Percentiles rank a stretch among this genome's conserved stretches.
Conservation (phyloP, 805 yeast species). For the Priceomyces castillae region DNA sequence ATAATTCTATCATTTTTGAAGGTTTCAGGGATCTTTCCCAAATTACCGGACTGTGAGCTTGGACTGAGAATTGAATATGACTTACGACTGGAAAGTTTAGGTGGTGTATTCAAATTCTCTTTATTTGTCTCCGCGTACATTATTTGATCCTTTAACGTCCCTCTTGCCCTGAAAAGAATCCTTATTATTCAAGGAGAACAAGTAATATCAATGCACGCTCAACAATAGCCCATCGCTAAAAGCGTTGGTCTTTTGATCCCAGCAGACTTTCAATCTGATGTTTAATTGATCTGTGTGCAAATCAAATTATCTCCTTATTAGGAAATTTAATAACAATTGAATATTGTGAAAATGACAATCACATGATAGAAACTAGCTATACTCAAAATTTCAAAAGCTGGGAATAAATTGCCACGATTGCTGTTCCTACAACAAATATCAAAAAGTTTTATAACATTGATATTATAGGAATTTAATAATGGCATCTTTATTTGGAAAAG, state of each 20-base stretch:
- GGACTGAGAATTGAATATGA: not conserved
- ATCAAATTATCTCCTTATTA: conserved; percentile 6
- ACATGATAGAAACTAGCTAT: conserved; percentile 6
- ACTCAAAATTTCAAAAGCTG: conserved; percentile 2
- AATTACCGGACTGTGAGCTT: not conserved
- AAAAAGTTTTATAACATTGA: not conserved
- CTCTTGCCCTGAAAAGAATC: no score
- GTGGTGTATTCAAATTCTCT: not conserved
- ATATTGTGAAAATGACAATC: not conserved
- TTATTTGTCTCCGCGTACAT: not conserved
- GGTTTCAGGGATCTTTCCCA: not conserved
- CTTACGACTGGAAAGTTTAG: not conserved
- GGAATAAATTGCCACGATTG: conserved; percentile 10
- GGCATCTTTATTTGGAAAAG: conserved; percentile 8
- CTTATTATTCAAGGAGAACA: no score
- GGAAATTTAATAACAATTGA: conserved; percentile 10
- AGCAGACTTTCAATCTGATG: not conserved
- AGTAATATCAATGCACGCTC: no score
- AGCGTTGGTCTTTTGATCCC: not conserved
- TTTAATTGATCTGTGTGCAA: not conserved
- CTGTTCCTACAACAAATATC: conserved; percentile 2
- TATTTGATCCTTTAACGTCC: not conserved
- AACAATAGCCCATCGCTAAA: not conserved
- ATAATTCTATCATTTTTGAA: conserved; percentile 28
- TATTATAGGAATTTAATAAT: conserved; percentile 1